Evolutionary conservation across 331 rosid genomes (phyloP).

Genomic region (Malus hybrid): DNA sequence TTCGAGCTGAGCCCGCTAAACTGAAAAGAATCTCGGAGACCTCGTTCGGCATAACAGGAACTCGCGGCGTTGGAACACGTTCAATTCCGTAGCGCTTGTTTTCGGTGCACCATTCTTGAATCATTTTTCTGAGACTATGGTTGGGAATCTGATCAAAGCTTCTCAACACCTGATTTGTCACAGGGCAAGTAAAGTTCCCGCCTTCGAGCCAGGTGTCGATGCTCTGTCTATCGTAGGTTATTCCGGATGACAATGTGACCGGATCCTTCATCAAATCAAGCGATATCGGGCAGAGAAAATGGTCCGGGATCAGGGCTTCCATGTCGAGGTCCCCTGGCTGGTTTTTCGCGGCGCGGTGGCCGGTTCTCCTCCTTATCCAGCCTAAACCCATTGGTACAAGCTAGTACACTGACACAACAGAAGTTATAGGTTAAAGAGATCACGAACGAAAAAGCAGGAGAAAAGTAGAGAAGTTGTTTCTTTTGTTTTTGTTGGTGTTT

Average conservation of each 20-base stretch:
- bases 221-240: constrained; percentile 61
- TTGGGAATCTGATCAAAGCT: constrained; percentile 58
- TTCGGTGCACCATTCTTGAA: constrained; percentile 72
- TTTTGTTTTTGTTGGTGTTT: not conserved
- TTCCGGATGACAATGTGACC: constrained; percentile 68
- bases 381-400: constrained; percentile 44
- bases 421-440: too few species aligned
- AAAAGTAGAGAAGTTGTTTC: not conserved
- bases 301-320: constrained; percentile 49
- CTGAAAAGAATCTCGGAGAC: constrained; percentile 27
- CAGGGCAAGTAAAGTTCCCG: constrained; percentile 60
- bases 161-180: constrained; percentile 43
- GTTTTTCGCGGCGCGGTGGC: constrained; percentile 7
- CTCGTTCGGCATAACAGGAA: constrained; percentile 35
- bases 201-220: constrained; percentile 64
- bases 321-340: not conserved
- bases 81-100: constrained; percentile 47
- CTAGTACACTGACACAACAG: not conserved
- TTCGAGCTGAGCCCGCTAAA: constrained; percentile 15
- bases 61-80: constrained; percentile 62
- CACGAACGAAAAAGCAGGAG: not conserved
- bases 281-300: constrained; percentile 58
- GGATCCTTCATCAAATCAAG: constrained; percentile 78
- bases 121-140: constrained; percentile 52
- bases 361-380: constrained; percentile 39